A percentile compares a stretch with the other conserved stretches of the same genome.
Conservation (phyloP, 129 eudicot genomes). For the Scalesia atractyloides region DNA sequence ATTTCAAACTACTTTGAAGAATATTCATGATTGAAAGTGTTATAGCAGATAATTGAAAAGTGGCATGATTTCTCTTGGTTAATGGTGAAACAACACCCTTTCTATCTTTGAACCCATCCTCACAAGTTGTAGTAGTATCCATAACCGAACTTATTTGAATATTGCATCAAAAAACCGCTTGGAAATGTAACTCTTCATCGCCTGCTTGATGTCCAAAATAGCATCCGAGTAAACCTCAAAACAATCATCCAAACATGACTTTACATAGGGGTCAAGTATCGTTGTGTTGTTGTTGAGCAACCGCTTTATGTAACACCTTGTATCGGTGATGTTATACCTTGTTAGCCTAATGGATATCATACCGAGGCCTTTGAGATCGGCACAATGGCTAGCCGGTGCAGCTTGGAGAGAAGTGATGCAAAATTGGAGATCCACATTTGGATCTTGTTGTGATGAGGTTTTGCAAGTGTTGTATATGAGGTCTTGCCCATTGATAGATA, state of each 20-base stretch:
- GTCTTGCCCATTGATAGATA: constrained; percentile 27
- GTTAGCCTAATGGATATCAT: constrained; percentile 38
- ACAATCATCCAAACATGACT: constrained; percentile 55
- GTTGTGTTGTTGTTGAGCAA: constrained; percentile 38
- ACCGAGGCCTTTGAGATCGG: constrained; percentile 39
- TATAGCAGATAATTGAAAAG: constrained; percentile 62
- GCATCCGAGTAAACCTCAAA: constrained; percentile 64
- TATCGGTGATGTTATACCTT: constrained; percentile 39
- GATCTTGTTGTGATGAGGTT: constrained; percentile 40
- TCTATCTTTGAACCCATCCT: constrained; percentile 59
- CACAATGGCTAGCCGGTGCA: constrained; percentile 45
- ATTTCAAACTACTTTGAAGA: constrained; percentile 30
- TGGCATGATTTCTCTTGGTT: constrained; percentile 41
- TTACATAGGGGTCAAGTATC: constrained; percentile 32
- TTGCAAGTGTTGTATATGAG: constrained; percentile 47
- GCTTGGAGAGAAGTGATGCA: constrained; percentile 50
- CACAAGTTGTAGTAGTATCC: constrained; percentile 69
- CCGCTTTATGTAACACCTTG: constrained; percentile 36
- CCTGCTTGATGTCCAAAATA: constrained; percentile 40
- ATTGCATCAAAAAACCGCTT: constrained; percentile 51
- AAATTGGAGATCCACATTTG: constrained; percentile 38
- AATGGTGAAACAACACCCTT: constrained; percentile 58
- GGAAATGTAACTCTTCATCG: constrained; percentile 43
- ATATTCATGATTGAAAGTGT: constrained; percentile 52
- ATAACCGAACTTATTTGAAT: constrained; percentile 50